Conservation (phyloP, 345 rosid genomes). For the Heritiera fomes region DNA sequence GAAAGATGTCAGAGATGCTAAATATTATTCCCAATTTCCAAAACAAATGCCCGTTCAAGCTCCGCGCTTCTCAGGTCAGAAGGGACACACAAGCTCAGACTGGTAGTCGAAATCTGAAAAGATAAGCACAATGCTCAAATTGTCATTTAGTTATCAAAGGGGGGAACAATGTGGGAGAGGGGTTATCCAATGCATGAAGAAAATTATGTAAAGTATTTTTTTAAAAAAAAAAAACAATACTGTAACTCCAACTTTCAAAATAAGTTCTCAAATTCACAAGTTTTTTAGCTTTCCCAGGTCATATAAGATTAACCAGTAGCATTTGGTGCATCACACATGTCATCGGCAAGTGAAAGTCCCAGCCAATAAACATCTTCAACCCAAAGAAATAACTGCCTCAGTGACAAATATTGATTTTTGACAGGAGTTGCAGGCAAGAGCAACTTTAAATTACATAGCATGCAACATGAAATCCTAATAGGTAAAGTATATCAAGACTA, state of each 20-base stretch:
- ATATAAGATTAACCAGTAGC: conserved; percentile 21
- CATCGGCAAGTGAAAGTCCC: background rate
- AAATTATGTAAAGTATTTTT: background rate
- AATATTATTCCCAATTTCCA: conserved; percentile 22
- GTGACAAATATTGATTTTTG: conserved; percentile 7
- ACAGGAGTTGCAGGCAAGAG: conserved; percentile 6
- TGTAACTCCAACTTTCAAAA: conserved; percentile 28
- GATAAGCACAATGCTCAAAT: background rate
- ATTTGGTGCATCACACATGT: conserved; percentile 15
- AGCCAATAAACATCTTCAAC: conserved; percentile 19
- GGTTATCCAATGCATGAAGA: background rate
- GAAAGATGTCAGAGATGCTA: conserved; percentile 25
- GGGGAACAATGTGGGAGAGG: background rate
- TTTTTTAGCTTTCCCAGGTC: conserved; percentile 24
- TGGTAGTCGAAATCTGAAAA: conserved; percentile 16
- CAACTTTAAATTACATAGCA: background rate
- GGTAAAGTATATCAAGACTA: background rate
- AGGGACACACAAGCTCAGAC: conserved; percentile 26
- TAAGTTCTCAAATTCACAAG: conserved; percentile 7
- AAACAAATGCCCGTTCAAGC: conserved; percentile 7
- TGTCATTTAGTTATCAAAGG: background rate
- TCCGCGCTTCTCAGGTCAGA: conserved; percentile 22
- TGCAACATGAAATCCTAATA: background rate
- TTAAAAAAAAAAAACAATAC: background rate
- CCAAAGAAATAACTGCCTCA: conserved; percentile 16